Evolutionary conservation across 139 green algal species (phyloP), one percentile per base, ranked within the genome.

Genomic region (Mesotaenium endlicherianum): DNA sequence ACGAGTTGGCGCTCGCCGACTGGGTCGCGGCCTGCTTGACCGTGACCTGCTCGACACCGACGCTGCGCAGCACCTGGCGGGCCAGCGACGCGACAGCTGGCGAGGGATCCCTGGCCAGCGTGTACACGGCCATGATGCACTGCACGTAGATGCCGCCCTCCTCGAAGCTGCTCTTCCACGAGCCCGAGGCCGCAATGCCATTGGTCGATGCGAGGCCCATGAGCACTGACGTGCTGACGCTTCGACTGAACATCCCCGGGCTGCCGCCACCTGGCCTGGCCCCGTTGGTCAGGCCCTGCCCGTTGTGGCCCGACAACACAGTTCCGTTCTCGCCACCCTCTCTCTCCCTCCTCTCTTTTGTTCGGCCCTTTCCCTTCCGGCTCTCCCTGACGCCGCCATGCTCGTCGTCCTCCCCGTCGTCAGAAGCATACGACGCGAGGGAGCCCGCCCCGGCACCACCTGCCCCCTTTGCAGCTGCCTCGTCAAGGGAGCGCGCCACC

Each of bases 81-180:
- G 64, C 70, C 42, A 79, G 43, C 34, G 39, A 40, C 20, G 77
- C 70, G n/a, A 84, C 77, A 1, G 36, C 53, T 20, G 77, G 77
- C 2, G 59, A 80, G 50, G 77, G 77, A n/a, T 84, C 77, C 36
- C 77, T 77, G 0, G 77, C 58, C n/a, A 84, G 59, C 4, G 59
- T 79, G 39, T 84, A 84, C 16, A 84, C 38, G 4, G 77, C 77
- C 17, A 79, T 79, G 16, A 84, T 45, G 5, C 58, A 81, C 58
- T 84, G 77, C 58, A 79, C 64, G 36, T 84, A 84, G 36, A 50
- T 84, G 11, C 41, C 69, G n/a, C 40, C 50, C 31, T 75, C 77
- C 17, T 81, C 74, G 4, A 36, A 36, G 8, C 6, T 72, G 11
- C 11, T 11, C 11, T 38, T 36, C 60, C 60, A 72, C 43, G 60